These are phyloP conservation scores for Tolypocladium paradoxum DNA, from an alignment of 2,329 filamentous ascomycete species.

Conservation along the genomic window DNA sequence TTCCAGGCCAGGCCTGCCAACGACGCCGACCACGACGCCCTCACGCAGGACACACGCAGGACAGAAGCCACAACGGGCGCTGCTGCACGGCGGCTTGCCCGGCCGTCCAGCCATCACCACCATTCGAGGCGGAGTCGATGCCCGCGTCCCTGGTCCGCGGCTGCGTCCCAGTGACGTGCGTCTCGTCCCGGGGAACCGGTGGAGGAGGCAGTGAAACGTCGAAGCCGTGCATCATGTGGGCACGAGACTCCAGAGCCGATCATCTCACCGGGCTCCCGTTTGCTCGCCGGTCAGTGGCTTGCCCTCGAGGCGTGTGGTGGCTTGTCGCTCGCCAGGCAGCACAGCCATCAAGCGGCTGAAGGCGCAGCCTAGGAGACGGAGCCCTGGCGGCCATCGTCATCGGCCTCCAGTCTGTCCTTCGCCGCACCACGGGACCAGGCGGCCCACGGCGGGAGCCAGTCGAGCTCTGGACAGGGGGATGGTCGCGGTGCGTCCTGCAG, in stretches of 20 bases:
- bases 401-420: neutral
- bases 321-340: slow-evolving; percentile 5
- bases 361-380: neutral
- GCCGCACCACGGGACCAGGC: neutral
- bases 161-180: neutral
- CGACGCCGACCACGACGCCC: neutral
- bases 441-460: neutral
- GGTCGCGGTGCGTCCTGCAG: neutral
- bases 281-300: neutral
- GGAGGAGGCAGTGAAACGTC: neutral
- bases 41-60: neutral
- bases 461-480: neutral
- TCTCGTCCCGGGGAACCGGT: neutral
- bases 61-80: neutral
- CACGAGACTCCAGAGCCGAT: neutral
- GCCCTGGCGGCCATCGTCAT: neutral
- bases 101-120: neutral
- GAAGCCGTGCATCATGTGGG: neutral
- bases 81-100: neutral
- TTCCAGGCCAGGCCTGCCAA: neutral
- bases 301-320: neutral
- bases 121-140: neutral
- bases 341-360: slow-evolving; percentile 6
- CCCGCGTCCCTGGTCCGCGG: neutral
- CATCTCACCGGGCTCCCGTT: neutral